Base-by-base conservation (phyloP, 352 stramenopile genomes). In the Globisporangium lucens region DNA sequence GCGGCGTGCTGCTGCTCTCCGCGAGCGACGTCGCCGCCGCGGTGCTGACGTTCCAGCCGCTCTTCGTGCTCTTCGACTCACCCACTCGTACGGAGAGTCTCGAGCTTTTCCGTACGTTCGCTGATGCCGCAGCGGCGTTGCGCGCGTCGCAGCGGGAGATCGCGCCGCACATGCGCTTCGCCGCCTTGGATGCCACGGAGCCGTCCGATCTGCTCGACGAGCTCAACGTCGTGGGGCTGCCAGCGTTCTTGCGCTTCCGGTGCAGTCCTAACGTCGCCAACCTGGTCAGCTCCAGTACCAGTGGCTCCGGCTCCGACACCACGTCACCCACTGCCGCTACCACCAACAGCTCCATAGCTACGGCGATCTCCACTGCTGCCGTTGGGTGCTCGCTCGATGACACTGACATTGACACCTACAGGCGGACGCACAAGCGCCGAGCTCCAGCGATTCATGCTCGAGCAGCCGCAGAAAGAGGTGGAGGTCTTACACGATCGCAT, bases 61-160 rank as follows among this genome's bases (percentile, higher is more conserved):
- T 84, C 22, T 73, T 84, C 66, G 65, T 84, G 70, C 73, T 84
- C n/a, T 72, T 84, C 17, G 77, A 84, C 56, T 74, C 70, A 17
- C 59, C 70, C 2, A 46, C 56, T 15, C 77, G 75, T 3, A 67
- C 71, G 12, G 77, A 71, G 9, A 77, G 72, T 36, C 9, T 71
- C 4, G 71, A 72, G 36, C 66, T 84, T n/a, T 73, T 69, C 51
- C 49, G 56, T 2, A 59, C 70, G 46, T 82, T 84, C 49, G 62
- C 70, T 0, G 71, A 78, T n/a, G 77, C 77, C 0, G 75, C 75
- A 24, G 69, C 68, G 22, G 51, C 66, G 3, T 46, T 84, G 24
- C 75, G 71, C 2, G 15, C 49, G 4, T 67, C 66, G n/a, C 61
- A 73, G 36, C 65, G 61, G 33, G 61, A 69, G 30, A n/a, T 57